Evolutionary conservation across 768 basidiomycete genomes (phyloP).

Genomic region (Krasilnikovozyma curviuscula): DNA sequence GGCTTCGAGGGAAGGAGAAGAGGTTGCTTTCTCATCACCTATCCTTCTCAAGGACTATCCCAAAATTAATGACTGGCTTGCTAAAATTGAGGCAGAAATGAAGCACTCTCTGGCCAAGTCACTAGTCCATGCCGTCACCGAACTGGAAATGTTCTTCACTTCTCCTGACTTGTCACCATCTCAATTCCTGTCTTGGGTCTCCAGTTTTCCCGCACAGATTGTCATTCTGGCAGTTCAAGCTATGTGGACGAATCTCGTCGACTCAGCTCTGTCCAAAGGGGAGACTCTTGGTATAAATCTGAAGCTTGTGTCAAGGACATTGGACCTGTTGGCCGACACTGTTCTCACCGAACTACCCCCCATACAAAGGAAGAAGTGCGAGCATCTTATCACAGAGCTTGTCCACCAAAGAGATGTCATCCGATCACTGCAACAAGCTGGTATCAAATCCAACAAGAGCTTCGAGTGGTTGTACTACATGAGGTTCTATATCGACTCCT

Average conservation of each 20-base stretch:
- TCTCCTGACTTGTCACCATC: constrained; percentile 42
- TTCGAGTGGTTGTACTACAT: constrained; percentile 96
- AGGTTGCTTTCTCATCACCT: constrained; percentile 62
- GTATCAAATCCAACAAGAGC: constrained; percentile 42
- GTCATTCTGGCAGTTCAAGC: constrained; percentile 91
- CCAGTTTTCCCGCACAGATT: constrained; percentile 83
- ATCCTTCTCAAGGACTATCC: constrained; percentile 81
- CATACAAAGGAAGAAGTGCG: constrained; percentile 91
- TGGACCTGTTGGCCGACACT: constrained; percentile 91
- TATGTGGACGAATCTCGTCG: constrained; percentile 77
- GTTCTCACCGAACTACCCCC: constrained; percentile 74
- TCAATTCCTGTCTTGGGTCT: constrained; percentile 72
- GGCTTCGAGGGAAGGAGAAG: constrained; percentile 89
- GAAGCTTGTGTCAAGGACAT: constrained; percentile 53
- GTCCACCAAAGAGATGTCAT: constrained; percentile 95
- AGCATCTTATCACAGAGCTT: constrained; percentile 94
- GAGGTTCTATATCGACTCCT: constrained; percentile 79
- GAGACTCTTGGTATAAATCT: constrained; percentile 45
- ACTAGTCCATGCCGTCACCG: constrained; percentile 56
- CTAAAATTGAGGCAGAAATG: constrained; percentile 82
- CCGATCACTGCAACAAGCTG: constrained; percentile 51
- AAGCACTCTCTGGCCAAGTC: constrained; percentile 65
- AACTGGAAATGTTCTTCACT: constrained; percentile 64
- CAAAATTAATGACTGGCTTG: constrained; percentile 98
- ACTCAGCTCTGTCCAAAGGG: constrained; percentile 41